These are phyloP conservation scores for Camellia oleifera DNA, from an alignment of 179 eudicot species.

Conservation along the genomic window DNA sequence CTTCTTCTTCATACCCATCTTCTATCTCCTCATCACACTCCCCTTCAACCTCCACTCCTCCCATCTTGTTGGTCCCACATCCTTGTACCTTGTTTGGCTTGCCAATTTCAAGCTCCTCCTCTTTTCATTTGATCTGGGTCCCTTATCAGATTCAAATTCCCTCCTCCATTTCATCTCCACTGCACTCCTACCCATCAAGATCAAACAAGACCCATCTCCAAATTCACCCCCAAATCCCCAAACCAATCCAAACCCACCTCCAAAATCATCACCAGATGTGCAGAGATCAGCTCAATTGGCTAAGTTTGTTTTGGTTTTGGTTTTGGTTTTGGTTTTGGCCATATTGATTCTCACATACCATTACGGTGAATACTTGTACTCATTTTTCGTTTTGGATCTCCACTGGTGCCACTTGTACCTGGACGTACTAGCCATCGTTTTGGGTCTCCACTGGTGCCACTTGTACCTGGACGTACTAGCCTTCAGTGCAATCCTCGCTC, in stretches of 20 bases:
- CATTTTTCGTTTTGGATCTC: constrained; percentile 23
- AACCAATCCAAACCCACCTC: background rate
- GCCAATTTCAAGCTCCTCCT: constrained; percentile 51
- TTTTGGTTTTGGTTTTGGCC: constrained; percentile 14
- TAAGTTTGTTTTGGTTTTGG: constrained; percentile 28
- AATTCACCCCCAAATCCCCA: background rate
- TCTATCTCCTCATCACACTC: constrained; percentile 43
- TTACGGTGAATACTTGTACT: constrained; percentile 28
- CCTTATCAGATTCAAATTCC: constrained; percentile 17
- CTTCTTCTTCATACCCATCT: constrained; percentile 52
- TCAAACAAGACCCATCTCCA: constrained; percentile 9
- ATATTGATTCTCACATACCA: constrained; percentile 28
- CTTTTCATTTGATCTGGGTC: constrained; percentile 42
- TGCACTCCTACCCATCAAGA: constrained; percentile 30
- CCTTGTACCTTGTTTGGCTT: constrained; percentile 53
- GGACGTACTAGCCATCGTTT: constrained; percentile 29
- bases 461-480: constrained; percentile 41
- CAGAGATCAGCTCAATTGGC: constrained; percentile 12
- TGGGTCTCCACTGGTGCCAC: constrained; percentile 36
- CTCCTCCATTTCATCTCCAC: constrained; percentile 21
- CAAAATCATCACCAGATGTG: background rate
- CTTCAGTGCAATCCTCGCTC: constrained; percentile 26
- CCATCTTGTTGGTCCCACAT: constrained; percentile 29
- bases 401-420: constrained; percentile 47
- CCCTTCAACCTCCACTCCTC: constrained; percentile 40